phyloP scores from a whole-genome alignment of 75 land plant species.

The Larix kaempferi region DNA sequence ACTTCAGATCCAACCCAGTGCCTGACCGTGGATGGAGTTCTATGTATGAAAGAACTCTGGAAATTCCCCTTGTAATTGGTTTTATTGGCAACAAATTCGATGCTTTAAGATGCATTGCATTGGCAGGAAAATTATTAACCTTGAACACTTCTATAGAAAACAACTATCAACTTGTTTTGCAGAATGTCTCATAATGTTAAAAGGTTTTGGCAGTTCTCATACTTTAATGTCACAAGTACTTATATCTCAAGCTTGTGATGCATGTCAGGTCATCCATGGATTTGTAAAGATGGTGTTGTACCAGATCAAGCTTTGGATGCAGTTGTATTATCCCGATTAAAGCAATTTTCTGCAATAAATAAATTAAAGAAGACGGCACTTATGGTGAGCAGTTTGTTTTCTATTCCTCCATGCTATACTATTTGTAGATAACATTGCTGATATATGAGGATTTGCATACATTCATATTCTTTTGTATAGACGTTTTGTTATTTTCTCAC shows the following conservation, averaged over 20 bases:
- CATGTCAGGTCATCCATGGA: conserved; percentile 84
- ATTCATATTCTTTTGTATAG: not conserved
- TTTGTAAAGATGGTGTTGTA: conserved; percentile 87
- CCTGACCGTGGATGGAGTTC: conserved; percentile 76
- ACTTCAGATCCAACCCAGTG: conserved; percentile 49
- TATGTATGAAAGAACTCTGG: conserved; percentile 40
- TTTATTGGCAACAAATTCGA: not conserved
- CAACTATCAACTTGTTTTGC: not conserved
- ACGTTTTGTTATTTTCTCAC: not conserved
- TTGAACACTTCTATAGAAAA: not conserved
- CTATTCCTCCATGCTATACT: not conserved
- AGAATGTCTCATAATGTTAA: not conserved
- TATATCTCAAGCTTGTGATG: not conserved
- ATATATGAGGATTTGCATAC: not conserved
- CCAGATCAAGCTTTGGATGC: conserved; percentile 82
- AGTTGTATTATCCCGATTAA: conserved; percentile 83
- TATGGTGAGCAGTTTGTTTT: conserved; percentile 34
- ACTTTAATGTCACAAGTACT: not conserved
- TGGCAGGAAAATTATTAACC: not conserved
- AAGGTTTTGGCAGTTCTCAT: not conserved
- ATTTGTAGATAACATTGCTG: not conserved
- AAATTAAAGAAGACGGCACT: conserved; percentile 93
- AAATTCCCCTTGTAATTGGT: not conserved
- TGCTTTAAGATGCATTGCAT: not conserved
- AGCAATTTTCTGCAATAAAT: conserved; percentile 92